A percentile compares a stretch with the other conserved stretches of the same genome.
These are phyloP conservation scores for Moricandia moricandioides DNA, from an alignment of 345 rosid species.

Conservation along the genomic window DNA sequence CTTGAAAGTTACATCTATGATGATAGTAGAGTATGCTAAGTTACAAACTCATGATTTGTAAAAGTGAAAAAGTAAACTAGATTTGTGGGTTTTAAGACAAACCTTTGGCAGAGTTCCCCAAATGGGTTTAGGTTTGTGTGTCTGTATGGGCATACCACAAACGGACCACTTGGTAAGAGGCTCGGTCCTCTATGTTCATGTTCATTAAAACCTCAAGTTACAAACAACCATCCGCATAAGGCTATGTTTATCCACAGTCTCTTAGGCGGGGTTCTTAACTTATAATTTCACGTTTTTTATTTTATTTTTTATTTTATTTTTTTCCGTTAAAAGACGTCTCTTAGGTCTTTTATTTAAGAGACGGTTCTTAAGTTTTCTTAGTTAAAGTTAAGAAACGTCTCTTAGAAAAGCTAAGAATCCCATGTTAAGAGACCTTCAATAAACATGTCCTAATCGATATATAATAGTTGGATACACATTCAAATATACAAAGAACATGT, in stretches of 20 bases:
- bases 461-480: neutral
- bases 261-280: too few species aligned
- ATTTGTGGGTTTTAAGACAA: conserved; percentile 18
- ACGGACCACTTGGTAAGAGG: conserved; percentile 23
- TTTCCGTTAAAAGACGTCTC: too few species aligned
- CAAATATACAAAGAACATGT: neutral
- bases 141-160: conserved; percentile 9
- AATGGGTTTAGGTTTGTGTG: conserved; percentile 24
- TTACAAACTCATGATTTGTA: conserved; percentile 8
- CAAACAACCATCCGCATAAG: conserved; percentile 20
- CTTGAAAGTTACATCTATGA: conserved; percentile 24
- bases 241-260: too few species aligned
- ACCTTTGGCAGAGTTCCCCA: conserved; percentile 19
- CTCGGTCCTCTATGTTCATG: conserved; percentile 26
- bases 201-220: neutral
- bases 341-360: too few species aligned
- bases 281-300: too few species aligned
- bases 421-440: too few species aligned
- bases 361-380: too few species aligned
- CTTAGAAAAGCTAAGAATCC: too few species aligned
- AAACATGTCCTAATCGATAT: neutral
- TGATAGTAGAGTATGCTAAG: conserved; percentile 11
- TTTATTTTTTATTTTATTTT: too few species aligned
- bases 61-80: conserved; percentile 17
- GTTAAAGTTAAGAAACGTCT: too few species aligned